phyloP scores from a whole-genome alignment of 768 basidiomycete genomes.

The Leccinellum rugosiceps region DNA sequence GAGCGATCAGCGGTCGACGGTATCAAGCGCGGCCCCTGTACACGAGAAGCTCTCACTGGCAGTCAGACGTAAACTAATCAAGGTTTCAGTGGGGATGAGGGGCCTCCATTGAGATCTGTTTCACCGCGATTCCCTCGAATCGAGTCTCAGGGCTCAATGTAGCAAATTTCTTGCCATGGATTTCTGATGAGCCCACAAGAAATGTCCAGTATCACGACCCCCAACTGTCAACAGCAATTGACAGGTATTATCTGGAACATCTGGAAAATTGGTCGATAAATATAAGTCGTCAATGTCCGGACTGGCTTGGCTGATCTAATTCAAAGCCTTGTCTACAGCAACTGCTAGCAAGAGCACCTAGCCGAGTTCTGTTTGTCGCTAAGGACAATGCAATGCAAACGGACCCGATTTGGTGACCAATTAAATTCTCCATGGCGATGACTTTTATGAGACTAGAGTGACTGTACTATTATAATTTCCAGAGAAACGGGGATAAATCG shows the following conservation, averaged over 20 bases:
- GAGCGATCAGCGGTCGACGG: neutral
- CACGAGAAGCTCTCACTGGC: neutral
- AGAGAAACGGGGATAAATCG: neutral
- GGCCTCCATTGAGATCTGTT: neutral
- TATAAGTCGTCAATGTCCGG: neutral
- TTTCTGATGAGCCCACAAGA: neutral
- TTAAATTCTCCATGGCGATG: neutral
- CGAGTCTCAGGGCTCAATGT: neutral
- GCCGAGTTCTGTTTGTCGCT: neutral
- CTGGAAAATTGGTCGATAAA: neutral
- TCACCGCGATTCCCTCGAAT: neutral
- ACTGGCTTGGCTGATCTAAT: neutral
- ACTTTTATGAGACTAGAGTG: neutral
- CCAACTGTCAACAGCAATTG: neutral
- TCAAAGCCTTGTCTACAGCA: constrained; percentile 1
- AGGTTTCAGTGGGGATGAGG: neutral
- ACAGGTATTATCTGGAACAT: neutral
- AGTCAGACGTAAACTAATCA: neutral
- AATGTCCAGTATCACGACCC: neutral
- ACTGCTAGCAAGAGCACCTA: neutral
- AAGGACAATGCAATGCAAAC: neutral
- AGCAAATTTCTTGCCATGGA: neutral
- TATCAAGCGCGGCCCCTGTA: neutral
- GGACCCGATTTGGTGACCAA: neutral
- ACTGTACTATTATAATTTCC: neutral